These are phyloP conservation scores for Chlorella vulgaris DNA, from an alignment of 139 green algal species.

Conservation along the genomic window DNA sequence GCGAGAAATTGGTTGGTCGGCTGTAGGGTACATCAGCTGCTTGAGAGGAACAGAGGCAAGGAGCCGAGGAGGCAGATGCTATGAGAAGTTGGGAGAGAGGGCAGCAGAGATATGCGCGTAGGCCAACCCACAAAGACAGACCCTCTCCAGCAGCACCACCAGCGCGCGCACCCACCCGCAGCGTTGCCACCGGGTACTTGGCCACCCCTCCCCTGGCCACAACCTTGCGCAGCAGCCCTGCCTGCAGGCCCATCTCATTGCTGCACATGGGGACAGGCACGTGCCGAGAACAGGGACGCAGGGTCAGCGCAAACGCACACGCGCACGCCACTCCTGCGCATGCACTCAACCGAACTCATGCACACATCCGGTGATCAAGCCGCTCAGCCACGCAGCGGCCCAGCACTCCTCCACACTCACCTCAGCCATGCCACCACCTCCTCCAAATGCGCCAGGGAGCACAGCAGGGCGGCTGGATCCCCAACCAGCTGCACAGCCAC, in stretches of 20 bases:
- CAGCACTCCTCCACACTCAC: background rate
- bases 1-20: background rate
- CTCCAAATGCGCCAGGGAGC: background rate
- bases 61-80: too few species aligned
- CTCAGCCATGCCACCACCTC: conserved; percentile 3
- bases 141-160: background rate
- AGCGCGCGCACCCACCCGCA: conserved; percentile 10
- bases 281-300: background rate
- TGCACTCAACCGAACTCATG: background rate
- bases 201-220: conserved; percentile 18
- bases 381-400: background rate
- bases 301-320: background rate
- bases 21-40: too few species aligned
- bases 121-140: background rate
- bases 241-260: conserved; percentile 8
- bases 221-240: conserved; percentile 5
- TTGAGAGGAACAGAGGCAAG: too few species aligned
- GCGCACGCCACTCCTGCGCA: background rate
- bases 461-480: background rate
- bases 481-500: conserved; percentile 8
- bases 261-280: background rate
- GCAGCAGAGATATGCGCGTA: background rate
- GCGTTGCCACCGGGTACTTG: conserved; percentile 27
- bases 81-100: too few species aligned
- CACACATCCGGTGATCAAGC: background rate